phyloP scores from a whole-genome alignment of 495 filamentous ascomycete species.

The Niebla homalea region DNA sequence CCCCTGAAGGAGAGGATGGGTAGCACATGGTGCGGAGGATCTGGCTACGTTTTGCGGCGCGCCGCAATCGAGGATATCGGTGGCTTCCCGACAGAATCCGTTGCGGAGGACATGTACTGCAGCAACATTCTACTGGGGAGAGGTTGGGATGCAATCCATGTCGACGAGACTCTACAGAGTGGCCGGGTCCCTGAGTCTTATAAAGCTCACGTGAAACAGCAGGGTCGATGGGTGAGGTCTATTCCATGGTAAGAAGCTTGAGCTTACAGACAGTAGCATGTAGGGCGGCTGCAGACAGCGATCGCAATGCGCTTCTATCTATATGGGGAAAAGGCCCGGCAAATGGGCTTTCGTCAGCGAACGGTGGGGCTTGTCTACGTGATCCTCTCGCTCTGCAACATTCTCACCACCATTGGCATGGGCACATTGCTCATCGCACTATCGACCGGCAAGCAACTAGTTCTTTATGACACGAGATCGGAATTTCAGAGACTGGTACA shows the following conservation, averaged over 20 bases:
- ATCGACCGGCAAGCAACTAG: neutral
- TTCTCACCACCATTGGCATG: constrained; percentile 3
- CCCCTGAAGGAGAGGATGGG: constrained; percentile 4
- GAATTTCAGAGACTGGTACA: neutral
- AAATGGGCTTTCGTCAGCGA: constrained; percentile 6
- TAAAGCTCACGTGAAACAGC: constrained; percentile 13
- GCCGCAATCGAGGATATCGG: constrained; percentile 46
- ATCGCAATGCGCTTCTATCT: constrained; percentile 5
- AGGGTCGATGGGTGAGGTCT: neutral
- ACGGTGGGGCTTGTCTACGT: constrained; percentile 1
- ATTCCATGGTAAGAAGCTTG: neutral
- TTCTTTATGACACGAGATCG: neutral
- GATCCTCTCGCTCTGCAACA: constrained; percentile 1
- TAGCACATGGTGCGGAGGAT: constrained; percentile 37
- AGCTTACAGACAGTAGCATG: too few species aligned
- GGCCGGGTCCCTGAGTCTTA: constrained; percentile 5
- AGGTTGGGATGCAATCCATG: constrained; percentile 2
- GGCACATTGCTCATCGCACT: neutral
- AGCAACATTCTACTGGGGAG: neutral
- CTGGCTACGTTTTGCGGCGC: constrained; percentile 43
- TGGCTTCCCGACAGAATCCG: constrained; percentile 20
- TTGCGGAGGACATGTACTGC: neutral
- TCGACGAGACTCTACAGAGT: constrained; percentile 2
- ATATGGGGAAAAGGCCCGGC: neutral
- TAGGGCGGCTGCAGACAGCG: constrained; percentile 2